Evolutionary conservation across 257 asterid genomes (phyloP).

Genomic region (Verbena officinalis): DNA sequence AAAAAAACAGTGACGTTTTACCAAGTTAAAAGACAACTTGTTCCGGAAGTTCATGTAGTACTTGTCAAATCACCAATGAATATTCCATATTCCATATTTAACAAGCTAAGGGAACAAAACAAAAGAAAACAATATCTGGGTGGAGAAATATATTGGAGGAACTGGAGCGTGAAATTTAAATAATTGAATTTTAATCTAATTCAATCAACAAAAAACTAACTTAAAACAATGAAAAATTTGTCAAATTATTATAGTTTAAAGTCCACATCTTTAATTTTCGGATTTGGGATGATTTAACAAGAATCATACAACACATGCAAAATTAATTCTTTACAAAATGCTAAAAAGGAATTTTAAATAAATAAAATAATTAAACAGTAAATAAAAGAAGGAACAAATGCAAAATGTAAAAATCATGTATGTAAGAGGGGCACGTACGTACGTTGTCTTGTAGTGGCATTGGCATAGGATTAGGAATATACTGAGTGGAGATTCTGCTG

Average conservation of each 20-base stretch:
- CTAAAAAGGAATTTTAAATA: not conserved
- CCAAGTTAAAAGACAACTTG: too few relatives aligned
- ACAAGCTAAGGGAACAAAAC: not conserved
- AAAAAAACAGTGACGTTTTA: too few relatives aligned
- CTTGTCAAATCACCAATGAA: conserved; percentile 17
- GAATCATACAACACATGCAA: not conserved
- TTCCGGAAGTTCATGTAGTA: too few relatives aligned
- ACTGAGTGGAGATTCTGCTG: conserved; percentile 31
- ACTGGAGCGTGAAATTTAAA: too few relatives aligned
- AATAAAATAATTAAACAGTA: not conserved
- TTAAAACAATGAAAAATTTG: too few relatives aligned
- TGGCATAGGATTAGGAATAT: conserved; percentile 34
- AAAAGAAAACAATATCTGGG: too few relatives aligned
- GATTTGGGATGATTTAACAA: not conserved
- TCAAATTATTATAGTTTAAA: not conserved
- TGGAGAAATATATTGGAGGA: too few relatives aligned
- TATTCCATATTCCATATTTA: conserved; percentile 11
- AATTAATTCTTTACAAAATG: not conserved
- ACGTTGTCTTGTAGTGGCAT: conserved; percentile 20
- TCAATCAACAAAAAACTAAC: too few relatives aligned
- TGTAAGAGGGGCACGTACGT: conserved; percentile 40
- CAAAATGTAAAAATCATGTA: too few relatives aligned
- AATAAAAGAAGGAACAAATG: conserved; percentile 28
- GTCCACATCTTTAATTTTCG: too few relatives aligned
- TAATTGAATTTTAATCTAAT: too few relatives aligned